Percentiles rank a stretch among this genome's conserved stretches.
Conservation (phyloP, 1,284 basidiomycete species). For the Apiotrichum veenhuisii region DNA sequence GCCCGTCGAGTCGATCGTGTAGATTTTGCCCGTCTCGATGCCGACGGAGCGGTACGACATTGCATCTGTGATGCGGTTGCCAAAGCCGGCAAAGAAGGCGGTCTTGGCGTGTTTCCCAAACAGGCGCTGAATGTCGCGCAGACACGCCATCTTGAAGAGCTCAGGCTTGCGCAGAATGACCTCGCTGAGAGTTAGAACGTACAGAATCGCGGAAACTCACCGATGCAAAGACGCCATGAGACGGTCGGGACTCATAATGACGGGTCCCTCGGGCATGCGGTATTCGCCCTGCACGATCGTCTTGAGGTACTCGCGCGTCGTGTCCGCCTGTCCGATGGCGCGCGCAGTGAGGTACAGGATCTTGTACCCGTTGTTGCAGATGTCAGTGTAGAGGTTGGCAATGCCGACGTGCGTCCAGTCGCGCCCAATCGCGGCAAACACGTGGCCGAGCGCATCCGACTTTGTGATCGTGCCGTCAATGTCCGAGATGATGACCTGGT, state of each 20-base stretch:
- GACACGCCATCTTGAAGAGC: constrained; percentile 99
- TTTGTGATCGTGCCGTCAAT: constrained; percentile 99
- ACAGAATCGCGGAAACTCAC: too few species aligned
- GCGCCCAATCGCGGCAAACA: constrained; percentile 98
- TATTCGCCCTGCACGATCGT: constrained; percentile 95
- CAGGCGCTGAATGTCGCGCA: constrained; percentile 89
- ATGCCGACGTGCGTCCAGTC: constrained; percentile 99
- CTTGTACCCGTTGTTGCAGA: constrained; percentile 93
- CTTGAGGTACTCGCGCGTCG: constrained; percentile 91
- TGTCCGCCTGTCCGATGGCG: constrained; percentile 97
- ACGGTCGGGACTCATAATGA: constrained; percentile 98
- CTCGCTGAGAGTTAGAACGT: constrained; percentile 58
- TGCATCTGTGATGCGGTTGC: constrained; percentile 97
- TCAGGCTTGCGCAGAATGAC: constrained; percentile 99
- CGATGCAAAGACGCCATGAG: constrained; percentile 92
- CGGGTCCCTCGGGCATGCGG: constrained; percentile 92
- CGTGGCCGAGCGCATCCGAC: constrained; percentile 96
- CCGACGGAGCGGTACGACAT: constrained; percentile 94
- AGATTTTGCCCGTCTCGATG: constrained; percentile 89
- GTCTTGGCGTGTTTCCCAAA: constrained; percentile 70
- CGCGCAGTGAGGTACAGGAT: constrained; percentile 97
- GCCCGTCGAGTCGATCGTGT: constrained; percentile 93
- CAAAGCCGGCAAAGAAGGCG: constrained; percentile 93
- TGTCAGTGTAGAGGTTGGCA: constrained; percentile 97
- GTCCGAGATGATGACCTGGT: constrained; percentile 90